Conservation (phyloP, 176 grass and related monocot genomes). For the Aegilops tauschii region DNA sequence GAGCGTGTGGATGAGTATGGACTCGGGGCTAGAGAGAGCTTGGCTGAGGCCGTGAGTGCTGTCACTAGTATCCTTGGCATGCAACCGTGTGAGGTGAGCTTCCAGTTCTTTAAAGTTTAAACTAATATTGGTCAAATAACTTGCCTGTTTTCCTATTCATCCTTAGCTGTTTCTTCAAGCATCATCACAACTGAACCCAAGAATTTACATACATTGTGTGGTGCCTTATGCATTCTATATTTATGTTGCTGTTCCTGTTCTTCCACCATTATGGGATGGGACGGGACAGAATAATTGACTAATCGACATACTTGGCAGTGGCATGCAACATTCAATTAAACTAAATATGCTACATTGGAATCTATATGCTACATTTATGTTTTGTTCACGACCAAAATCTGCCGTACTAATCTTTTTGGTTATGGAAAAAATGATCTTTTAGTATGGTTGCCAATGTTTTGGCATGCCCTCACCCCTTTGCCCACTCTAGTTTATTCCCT, state of each 20-base stretch:
- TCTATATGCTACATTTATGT: too few species aligned
- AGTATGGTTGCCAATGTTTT: neutral
- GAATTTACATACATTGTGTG: neutral
- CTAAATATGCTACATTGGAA: neutral
- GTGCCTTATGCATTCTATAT: neutral
- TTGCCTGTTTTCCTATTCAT: neutral
- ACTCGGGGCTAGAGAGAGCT: conserved; percentile 87
- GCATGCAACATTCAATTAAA: neutral
- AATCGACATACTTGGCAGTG: neutral
- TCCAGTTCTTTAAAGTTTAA: conserved; percentile 3
- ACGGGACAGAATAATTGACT: neutral
- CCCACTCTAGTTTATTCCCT: neutral
- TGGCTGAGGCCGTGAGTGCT: conserved; percentile 85
- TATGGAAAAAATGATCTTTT: neutral
- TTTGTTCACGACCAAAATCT: too few species aligned
- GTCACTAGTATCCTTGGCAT: conserved; percentile 90
- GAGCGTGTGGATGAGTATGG: conserved; percentile 93
- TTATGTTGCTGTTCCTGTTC: neutral
- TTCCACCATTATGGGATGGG: neutral
- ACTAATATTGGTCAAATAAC: neutral
- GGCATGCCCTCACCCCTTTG: neutral
- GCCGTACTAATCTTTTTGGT: too few species aligned
- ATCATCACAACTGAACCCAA: neutral
- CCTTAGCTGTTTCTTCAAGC: neutral
- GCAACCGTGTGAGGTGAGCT: conserved; percentile 88